Evolutionary conservation across 2,329 filamentous ascomycete species (phyloP).

Genomic region (Ceratocystis harringtonii): DNA sequence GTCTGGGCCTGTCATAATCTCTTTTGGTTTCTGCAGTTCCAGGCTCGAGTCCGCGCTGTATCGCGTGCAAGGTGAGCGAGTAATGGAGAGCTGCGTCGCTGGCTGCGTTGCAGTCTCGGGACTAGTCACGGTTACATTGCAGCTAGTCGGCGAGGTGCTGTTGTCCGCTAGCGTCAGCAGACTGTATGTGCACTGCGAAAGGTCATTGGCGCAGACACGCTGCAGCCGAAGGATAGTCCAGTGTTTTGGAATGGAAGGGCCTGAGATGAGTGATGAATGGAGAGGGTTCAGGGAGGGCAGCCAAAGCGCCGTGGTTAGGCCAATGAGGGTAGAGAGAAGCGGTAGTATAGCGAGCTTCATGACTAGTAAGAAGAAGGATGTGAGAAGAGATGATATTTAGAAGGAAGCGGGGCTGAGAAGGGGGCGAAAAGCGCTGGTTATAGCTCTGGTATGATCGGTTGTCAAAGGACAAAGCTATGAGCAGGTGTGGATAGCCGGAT

Average conservation of each 20-base stretch:
- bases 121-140: background rate
- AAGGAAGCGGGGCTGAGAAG: background rate
- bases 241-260: background rate
- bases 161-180: background rate
- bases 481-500: background rate
- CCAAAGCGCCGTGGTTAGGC: background rate
- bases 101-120: background rate
- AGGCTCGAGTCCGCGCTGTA: background rate
- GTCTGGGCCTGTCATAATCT: background rate
- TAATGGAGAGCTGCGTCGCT: background rate
- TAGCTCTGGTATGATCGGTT: background rate
- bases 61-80: background rate
- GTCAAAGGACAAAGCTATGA: background rate
- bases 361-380: background rate
- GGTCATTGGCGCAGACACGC: background rate
- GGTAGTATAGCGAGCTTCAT: background rate
- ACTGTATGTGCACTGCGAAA: background rate
- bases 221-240: constrained; percentile 1
- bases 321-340: background rate
- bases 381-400: background rate
- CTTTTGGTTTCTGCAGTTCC: background rate
- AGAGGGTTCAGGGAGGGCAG: background rate
- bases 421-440: background rate
- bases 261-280: background rate
- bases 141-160: background rate